These are phyloP conservation scores for Saxispiralis lemnorum DNA, from an alignment of 495 filamentous ascomycete genomes.

Conservation along the genomic window DNA sequence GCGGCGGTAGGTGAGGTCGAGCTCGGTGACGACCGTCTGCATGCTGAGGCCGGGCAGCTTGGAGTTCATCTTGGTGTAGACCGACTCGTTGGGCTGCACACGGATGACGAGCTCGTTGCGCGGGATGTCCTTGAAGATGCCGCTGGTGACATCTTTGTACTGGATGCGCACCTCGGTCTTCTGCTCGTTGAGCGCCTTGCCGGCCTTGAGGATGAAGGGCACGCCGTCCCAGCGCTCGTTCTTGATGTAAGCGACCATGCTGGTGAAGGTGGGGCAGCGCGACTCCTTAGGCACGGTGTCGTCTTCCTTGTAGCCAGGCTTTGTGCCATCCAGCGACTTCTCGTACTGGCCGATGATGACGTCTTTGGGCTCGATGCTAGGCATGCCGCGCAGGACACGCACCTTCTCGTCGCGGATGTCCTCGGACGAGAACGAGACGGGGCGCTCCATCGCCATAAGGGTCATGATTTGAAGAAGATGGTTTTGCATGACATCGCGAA, in stretches of 20 bases:
- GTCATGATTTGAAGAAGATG: slow-evolving; percentile 90
- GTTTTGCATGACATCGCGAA: slow-evolving; percentile 69
- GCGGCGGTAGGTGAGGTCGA: slow-evolving; percentile 93
- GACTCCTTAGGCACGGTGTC: slow-evolving; percentile 96
- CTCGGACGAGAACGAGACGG: slow-evolving; percentile 93
- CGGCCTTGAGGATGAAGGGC: slow-evolving; percentile 98
- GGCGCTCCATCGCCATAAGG: slow-evolving; percentile 92
- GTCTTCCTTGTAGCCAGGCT: slow-evolving; percentile 96
- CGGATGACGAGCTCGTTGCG: slow-evolving; percentile 98
- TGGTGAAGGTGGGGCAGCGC: slow-evolving; percentile 93
- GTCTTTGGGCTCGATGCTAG: slow-evolving; percentile 95
- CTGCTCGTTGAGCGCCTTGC: slow-evolving; percentile 97
- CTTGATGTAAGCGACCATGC: slow-evolving; percentile 94
- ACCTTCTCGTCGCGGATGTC: slow-evolving; percentile 99
- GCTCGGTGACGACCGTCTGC: slow-evolving; percentile 98
- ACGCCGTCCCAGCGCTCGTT: slow-evolving; percentile 99
- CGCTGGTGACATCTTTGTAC: slow-evolving; percentile 96
- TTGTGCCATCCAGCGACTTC: slow-evolving; percentile 86
- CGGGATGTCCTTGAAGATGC: slow-evolving; percentile 99
- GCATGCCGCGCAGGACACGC: slow-evolving; percentile 82
- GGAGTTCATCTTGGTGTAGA: slow-evolving; percentile 99
- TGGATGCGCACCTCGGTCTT: slow-evolving; percentile 99
- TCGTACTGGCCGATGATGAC: slow-evolving; percentile 99
- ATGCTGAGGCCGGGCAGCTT: slow-evolving; percentile 96
- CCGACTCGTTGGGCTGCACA: slow-evolving; percentile 96